Evolutionary conservation across 1,284 basidiomycete genomes (phyloP), one percentile per base, ranked within the genome.

Genomic region (Apiotrichum mycotoxinovorans): DNA sequence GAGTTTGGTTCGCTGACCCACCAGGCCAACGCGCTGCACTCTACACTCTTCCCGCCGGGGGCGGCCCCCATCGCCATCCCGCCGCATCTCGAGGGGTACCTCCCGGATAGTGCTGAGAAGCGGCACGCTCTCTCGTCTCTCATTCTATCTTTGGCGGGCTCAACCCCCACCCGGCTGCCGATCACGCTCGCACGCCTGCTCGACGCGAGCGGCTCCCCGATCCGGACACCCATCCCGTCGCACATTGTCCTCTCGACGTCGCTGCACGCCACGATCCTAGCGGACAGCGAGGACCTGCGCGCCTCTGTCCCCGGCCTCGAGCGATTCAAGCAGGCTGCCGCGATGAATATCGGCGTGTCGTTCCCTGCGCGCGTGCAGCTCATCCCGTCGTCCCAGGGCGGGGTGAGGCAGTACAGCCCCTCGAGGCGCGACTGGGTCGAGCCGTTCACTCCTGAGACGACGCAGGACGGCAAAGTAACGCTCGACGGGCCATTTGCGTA

Each of bases 1-100:
- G 12, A 30, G 30, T 30, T 7, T 7, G 5, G 30, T 30, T 12
- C 5, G 18, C 18, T 30, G 10, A 44, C 51, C 2, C 33, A 3
- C 5, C 61, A 73, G n/a, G 92, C 91, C 20, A 97, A 97, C 70
- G 94, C 94, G 0, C 80, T 96, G n/a, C 92, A 87, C 72, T 82
- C 73, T 7, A 76, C 79, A 18, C 63, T 79, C 22, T 81, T 79
- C 82, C 52, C 87, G 64, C 41, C 53, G 27, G 45, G 37, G 17
- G 23, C 34, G 40, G 22, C 38, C 17, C 25, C 38, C 4, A 22
- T 44, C 15, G 9, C 30, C 4, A 20, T 52, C 20, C 51, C 51
- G 4, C 4, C 25, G 22, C 2, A 9, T 3, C 33, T 52, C 7
- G 30, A 34, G 14, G 1, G 20, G 9, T n/a, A 34, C 33, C 10